Evolutionary conservation across 192 early-diverging fungal species (phyloP).

Genomic region (Neocallimastix lanati): DNA sequence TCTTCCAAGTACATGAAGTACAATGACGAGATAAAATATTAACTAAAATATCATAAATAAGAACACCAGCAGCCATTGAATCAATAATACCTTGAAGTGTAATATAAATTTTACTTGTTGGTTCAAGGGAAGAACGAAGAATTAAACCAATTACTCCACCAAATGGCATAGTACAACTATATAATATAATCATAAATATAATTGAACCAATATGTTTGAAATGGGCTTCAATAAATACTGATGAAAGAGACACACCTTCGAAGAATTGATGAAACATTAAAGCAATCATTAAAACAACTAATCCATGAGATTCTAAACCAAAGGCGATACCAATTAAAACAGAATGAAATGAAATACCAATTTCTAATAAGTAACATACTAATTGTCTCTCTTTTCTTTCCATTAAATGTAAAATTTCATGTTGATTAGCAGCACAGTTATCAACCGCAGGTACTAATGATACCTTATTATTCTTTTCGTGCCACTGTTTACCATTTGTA

Average conservation of each 20-base stretch:
- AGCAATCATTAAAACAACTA: slow-evolving; percentile 38
- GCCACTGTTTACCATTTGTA: background rate
- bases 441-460: background rate
- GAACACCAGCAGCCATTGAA: slow-evolving; percentile 60
- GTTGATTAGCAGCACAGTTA: background rate
- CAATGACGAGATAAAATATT: slow-evolving; percentile 18
- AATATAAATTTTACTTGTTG: slow-evolving; percentile 23
- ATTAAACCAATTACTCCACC: slow-evolving; percentile 63
- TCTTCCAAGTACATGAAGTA: background rate
- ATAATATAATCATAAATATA: slow-evolving; percentile 15
- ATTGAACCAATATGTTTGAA: slow-evolving; percentile 26
- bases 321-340: slow-evolving; percentile 56
- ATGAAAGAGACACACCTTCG: slow-evolving; percentile 47
- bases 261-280: slow-evolving; percentile 58
- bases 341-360: slow-evolving; percentile 61
- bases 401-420: background rate
- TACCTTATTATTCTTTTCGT: background rate
- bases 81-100: slow-evolving; percentile 62
- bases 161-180: slow-evolving; percentile 61
- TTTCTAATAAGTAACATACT: slow-evolving; percentile 39
- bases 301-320: slow-evolving; percentile 32
- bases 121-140: slow-evolving; percentile 37
- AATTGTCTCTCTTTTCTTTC: background rate
- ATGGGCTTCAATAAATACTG: slow-evolving; percentile 19
- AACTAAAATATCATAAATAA: slow-evolving; percentile 59